Evolutionary conservation across 1,284 basidiomycete genomes (phyloP).

Genomic region (Leccinum pachyderme): DNA sequence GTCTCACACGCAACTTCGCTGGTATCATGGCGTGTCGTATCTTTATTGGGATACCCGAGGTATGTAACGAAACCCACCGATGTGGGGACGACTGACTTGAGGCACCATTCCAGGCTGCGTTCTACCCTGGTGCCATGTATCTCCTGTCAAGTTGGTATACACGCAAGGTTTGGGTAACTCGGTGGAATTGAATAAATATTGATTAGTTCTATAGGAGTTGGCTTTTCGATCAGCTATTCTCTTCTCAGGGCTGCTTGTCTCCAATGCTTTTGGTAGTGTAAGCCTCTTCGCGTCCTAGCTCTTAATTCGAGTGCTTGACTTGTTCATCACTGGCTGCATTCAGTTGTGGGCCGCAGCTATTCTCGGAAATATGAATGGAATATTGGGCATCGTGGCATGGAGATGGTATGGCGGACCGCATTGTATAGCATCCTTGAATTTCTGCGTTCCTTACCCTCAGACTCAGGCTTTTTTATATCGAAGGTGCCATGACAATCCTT

Average conservation of each 20-base stretch:
- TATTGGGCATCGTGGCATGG: slow-evolving; percentile 68
- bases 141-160: slow-evolving; percentile 68
- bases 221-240: slow-evolving; percentile 70
- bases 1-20: slow-evolving; percentile 54
- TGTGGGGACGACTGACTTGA: background rate
- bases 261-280: slow-evolving; percentile 75
- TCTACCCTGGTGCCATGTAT: slow-evolving; percentile 63
- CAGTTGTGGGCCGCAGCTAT: slow-evolving; percentile 56
- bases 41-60: slow-evolving; percentile 65
- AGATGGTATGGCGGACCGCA: slow-evolving; percentile 46
- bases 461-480: slow-evolving; percentile 58
- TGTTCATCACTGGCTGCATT: background rate
- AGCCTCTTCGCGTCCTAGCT: slow-evolving; percentile 41
- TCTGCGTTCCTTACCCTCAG: background rate
- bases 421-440: background rate
- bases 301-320: slow-evolving; percentile 19
- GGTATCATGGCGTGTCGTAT: slow-evolving; percentile 59
- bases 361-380: slow-evolving; percentile 65
- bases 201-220: slow-evolving; percentile 47
- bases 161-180: slow-evolving; percentile 42
- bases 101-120: slow-evolving; percentile 45
- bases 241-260: slow-evolving; percentile 65
- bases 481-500: slow-evolving; percentile 58
- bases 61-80: slow-evolving; percentile 12
- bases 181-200: background rate